Evolutionary conservation across 1,284 basidiomycete genomes (phyloP), one percentile per base, ranked within the genome.

Genomic region (Erythrobasidium hasegawianum): DNA sequence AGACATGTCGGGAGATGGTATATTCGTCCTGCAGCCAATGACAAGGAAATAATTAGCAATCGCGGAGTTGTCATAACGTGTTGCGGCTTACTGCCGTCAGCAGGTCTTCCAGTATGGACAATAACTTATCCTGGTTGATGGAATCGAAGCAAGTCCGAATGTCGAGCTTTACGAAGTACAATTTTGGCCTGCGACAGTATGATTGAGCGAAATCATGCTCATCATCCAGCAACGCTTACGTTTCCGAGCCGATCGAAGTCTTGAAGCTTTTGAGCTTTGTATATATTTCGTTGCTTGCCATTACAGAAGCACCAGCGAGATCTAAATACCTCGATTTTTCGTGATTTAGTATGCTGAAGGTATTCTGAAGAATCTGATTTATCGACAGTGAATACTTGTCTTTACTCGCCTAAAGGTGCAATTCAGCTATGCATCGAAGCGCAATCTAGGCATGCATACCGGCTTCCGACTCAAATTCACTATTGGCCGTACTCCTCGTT

Each of bases 81-180:
- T n/a, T n/a, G n/a, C n/a, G n/a, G 57, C 74, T 65, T 72, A 89
- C 90, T 80, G 89, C 84, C 1, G 85, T 85, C 38, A 96, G 81
- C 8, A 94, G 75, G 1, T 84, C 78, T 20, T 83, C 82, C 40
- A 97, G 77, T 33, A 98, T 90, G 39, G 83, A 80, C 16, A 98
- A 78, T 53, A 98, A 78, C 73, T 88, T 93, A 22, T 83, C 81
- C 76, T 98, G 96, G 49, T 93, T 87, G 70, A 98, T 97, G 0
- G 89, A 92, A 77, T 99, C 96, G 79, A 97, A 99, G 69, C 93
- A 96, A 0, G 92, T 87, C 68, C 88, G 87, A 14, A 98, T 90
- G 75, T 99, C 96, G 29, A 96, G 85, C 77, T 98, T 98, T 68
- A 94, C 92, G 74, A 98, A 95, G 76, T 93, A 97, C 2, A 96